phyloP scores from a whole-genome alignment of 2,329 filamentous ascomycete genomes.

The Emmonsiellopsis sp. region DNA sequence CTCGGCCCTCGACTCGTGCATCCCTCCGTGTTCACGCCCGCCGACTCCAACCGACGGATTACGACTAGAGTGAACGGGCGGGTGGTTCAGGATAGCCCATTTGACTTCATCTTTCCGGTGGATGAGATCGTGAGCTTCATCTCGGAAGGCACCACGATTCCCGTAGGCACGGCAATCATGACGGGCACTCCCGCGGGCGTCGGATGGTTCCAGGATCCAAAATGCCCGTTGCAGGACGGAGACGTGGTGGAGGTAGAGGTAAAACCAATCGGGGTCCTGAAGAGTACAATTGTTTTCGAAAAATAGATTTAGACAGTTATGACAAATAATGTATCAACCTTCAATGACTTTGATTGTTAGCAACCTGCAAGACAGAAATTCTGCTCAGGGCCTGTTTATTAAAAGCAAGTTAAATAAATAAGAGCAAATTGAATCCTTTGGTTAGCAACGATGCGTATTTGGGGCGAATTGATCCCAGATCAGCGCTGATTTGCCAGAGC shows the following conservation, averaged over 20 bases:
- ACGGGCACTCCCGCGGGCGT: conserved; percentile 37
- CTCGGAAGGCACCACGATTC: conserved; percentile 33
- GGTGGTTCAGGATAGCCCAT: not conserved
- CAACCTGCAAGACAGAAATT: too few species aligned
- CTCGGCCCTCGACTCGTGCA: not conserved
- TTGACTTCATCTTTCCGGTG: conserved; percentile 46
- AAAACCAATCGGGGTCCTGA: not conserved
- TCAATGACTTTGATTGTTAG: not conserved
- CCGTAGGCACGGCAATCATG: conserved; percentile 33
- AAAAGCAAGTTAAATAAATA: too few species aligned
- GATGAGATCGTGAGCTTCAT: conserved; percentile 33
- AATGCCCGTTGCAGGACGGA: conserved; percentile 36
- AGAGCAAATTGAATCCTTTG: too few species aligned
- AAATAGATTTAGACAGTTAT: not conserved
- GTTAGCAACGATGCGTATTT: too few species aligned
- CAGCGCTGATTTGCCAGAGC: too few species aligned
- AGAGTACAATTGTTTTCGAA: not conserved
- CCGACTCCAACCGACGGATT: not conserved
- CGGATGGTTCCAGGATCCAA: conserved; percentile 29
- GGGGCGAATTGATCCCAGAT: too few species aligned
- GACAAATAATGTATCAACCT: not conserved
- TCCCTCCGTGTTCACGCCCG: not conserved
- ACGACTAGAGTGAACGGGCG: not conserved
- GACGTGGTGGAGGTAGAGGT: conserved; percentile 43
- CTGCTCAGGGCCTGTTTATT: too few species aligned